Percentiles rank a stretch among this genome's conserved stretches.
phyloP scores from a whole-genome alignment of 805 yeast species.

The Candida ficus region DNA sequence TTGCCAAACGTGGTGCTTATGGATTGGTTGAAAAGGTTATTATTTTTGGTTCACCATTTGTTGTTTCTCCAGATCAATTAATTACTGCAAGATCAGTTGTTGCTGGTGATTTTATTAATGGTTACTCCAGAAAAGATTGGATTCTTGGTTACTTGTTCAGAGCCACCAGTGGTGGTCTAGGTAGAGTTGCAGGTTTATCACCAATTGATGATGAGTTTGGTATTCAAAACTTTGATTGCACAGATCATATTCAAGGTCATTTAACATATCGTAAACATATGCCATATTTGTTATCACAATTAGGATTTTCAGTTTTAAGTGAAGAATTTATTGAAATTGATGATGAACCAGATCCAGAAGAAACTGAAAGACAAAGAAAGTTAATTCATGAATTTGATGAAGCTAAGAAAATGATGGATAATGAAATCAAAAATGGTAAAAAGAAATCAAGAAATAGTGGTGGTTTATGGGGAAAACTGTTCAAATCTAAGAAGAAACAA shows the following conservation, averaged over 20 bases:
- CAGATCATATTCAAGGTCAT: slow-evolving; percentile 87
- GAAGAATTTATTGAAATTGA: slow-evolving; percentile 95
- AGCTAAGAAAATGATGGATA: slow-evolving; percentile 60
- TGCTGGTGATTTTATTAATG: slow-evolving; percentile 85
- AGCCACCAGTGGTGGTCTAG: slow-evolving; percentile 92
- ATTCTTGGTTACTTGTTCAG: slow-evolving; percentile 89
- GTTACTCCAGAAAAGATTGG: slow-evolving; percentile 93
- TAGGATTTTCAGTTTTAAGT: slow-evolving; percentile 77
- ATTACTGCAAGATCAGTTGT: slow-evolving; percentile 79
- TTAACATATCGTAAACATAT: slow-evolving; percentile 95
- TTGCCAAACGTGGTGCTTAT: slow-evolving; percentile 78
- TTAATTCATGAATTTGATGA: slow-evolving; percentile 82
- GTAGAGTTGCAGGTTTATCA: slow-evolving; percentile 86
- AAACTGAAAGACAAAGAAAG: slow-evolving; percentile 75
- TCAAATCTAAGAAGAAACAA: slow-evolving; percentile 48
- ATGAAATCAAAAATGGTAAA: slow-evolving; percentile 30
- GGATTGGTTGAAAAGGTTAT: slow-evolving; percentile 88
- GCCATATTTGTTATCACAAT: slow-evolving; percentile 65
- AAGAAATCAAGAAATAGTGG: slow-evolving; percentile 25
- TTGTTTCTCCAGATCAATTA: slow-evolving; percentile 71
- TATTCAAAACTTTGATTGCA: slow-evolving; percentile 82
- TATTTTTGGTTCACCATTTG: slow-evolving; percentile 84
- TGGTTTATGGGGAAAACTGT: slow-evolving; percentile 38
- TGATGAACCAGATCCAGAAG: slow-evolving; percentile 83
- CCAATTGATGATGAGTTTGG: slow-evolving; percentile 60